Evolutionary conservation across 208 protist genomes (phyloP).

Genomic region (Crithidia acanthocephali): DNA sequence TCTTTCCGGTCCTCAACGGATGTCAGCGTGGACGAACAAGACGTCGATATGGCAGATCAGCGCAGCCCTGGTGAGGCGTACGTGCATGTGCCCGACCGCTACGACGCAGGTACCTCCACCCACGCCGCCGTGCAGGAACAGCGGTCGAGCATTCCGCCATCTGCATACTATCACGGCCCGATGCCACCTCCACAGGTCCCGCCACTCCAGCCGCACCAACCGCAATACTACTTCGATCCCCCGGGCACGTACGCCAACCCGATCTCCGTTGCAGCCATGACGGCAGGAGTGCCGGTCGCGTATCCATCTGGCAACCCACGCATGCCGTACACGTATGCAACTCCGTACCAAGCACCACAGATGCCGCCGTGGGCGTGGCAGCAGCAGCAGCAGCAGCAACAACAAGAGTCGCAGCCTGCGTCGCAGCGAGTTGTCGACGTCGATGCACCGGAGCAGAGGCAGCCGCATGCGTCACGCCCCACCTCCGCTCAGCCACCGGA

Average conservation of each 20-base stretch:
- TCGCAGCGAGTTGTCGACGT: slow-evolving; percentile 7
- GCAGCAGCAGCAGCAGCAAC: slow-evolving; percentile 5
- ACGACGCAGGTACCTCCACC: slow-evolving; percentile 22
- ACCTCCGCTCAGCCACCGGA: neutral
- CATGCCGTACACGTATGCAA: slow-evolving; percentile 9
- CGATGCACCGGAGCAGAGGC: neutral
- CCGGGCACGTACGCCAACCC: slow-evolving; percentile 10
- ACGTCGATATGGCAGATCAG: neutral
- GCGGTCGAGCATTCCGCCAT: slow-evolving; percentile 18
- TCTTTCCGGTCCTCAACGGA: slow-evolving; percentile 15
- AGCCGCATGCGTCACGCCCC: neutral
- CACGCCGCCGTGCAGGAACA: neutral
- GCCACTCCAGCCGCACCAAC: slow-evolving; percentile 4
- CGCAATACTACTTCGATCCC: slow-evolving; percentile 17
- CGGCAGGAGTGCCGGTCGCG: neutral
- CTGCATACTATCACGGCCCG: slow-evolving; percentile 11
- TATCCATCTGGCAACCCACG: slow-evolving; percentile 2
- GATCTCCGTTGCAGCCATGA: slow-evolving; percentile 14
- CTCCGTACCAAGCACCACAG: neutral
- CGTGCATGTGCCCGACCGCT: neutral
- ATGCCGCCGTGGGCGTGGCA: slow-evolving; percentile 7
- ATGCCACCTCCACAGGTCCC: neutral
- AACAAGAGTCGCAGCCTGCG: neutral
- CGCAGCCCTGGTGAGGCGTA: neutral
- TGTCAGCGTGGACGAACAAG: neutral